A percentile compares a stretch with the other conserved stretches of the same genome.
Evolutionary conservation across 495 filamentous ascomycete genomes (phyloP).

Genomic region (Saxophila tyrrhenica): DNA sequence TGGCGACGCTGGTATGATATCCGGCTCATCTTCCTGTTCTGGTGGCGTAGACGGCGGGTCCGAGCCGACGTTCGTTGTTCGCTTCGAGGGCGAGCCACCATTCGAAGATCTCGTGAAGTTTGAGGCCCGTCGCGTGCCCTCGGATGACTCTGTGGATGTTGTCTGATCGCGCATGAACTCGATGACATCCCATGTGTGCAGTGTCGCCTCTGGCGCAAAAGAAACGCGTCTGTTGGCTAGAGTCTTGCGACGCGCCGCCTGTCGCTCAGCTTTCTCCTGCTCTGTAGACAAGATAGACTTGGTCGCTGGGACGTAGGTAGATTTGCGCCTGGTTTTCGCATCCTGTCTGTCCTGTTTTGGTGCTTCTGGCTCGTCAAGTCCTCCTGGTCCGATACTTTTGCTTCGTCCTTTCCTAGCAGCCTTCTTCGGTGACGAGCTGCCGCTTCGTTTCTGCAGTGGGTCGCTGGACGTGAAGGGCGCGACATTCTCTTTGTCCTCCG

Average conservation of each 20-base stretch:
- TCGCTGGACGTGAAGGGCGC: conserved; percentile 16
- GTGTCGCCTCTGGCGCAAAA: conserved; percentile 91
- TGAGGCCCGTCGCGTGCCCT: conserved; percentile 59
- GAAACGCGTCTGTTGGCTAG: conserved; percentile 83
- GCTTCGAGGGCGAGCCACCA: conserved; percentile 36
- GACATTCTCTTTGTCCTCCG: conserved; percentile 20
- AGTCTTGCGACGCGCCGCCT: conserved; percentile 83
- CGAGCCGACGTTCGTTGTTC: conserved; percentile 32
- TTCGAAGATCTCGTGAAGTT: conserved; percentile 35
- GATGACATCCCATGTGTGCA: conserved; percentile 95
- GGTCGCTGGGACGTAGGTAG: conserved; percentile 43
- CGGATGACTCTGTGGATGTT: conserved; percentile 64
- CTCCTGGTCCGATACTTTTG: conserved; percentile 89
- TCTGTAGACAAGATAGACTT: conserved; percentile 70
- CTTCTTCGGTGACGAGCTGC: conserved; percentile 12
- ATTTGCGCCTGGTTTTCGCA: conserved; percentile 67
- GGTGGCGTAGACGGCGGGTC: conserved; percentile 56
- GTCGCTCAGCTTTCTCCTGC: conserved; percentile 59
- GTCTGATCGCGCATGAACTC: conserved; percentile 82
- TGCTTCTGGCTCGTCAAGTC: conserved; percentile 53
- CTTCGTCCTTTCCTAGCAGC: conserved; percentile 59
- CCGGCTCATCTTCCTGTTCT: conserved; percentile 48
- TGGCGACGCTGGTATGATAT: conserved; percentile 47
- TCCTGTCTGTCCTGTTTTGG: conserved; percentile 48
- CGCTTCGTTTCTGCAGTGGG: conserved; percentile 7